Conservation (phyloP, 306 rosid species). For the Cicer chorassanicum region DNA sequence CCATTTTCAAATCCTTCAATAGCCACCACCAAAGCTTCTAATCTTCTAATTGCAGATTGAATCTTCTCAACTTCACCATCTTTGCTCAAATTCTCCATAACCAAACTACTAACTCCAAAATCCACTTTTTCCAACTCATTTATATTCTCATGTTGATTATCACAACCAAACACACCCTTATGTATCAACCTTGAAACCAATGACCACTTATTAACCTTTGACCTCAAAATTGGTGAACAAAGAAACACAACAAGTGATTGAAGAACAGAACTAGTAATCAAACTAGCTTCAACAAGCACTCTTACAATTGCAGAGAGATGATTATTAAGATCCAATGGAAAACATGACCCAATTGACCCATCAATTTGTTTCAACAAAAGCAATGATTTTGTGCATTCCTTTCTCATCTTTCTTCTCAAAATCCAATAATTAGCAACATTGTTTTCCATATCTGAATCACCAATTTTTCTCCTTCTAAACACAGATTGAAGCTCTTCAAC, state of each 20-base stretch:
- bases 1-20: conserved; percentile 62
- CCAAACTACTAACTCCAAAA: conserved; percentile 51
- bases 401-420: conserved; percentile 59
- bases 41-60: conserved; percentile 51
- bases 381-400: conserved; percentile 54
- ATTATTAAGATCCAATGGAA: conserved; percentile 45
- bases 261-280: conserved; percentile 53
- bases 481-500: conserved; percentile 63
- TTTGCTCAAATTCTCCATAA: conserved; percentile 39
- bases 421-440: conserved; percentile 45
- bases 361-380: conserved; percentile 59
- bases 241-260: conserved; percentile 61
- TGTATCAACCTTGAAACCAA: conserved; percentile 69
- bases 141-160: conserved; percentile 41
- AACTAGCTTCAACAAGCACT: conserved; percentile 68
- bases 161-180: conserved; percentile 48
- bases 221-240: conserved; percentile 57
- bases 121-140: conserved; percentile 72
- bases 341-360: conserved; percentile 32
- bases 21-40: conserved; percentile 58
- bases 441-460: conserved; percentile 53
- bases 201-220: conserved; percentile 70
- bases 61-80: conserved; percentile 54
- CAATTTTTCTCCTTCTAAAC: conserved; percentile 59
- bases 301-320: conserved; percentile 60